A percentile compares a stretch with the other conserved stretches of the same genome.
These are phyloP conservation scores for Amanita polypyramis DNA, from an alignment of 768 basidiomycete species.

Conservation along the genomic window DNA sequence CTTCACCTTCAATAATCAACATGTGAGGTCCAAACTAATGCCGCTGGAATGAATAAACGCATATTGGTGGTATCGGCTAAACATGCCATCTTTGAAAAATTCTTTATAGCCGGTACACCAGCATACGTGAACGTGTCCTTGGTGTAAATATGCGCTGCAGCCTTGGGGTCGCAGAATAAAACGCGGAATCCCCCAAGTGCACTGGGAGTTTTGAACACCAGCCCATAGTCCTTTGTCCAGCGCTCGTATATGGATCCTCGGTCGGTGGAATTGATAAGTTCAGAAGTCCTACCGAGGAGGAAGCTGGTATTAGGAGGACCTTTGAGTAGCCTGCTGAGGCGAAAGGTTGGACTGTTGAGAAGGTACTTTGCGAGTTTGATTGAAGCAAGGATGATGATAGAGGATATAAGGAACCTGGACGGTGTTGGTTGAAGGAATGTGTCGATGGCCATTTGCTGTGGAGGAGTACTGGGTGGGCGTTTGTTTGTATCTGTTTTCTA, in stretches of 20 bases:
- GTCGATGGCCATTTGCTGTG: too few relatives aligned
- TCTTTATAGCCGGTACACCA: constrained; percentile 15
- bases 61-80: neutral
- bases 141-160: constrained; percentile 14
- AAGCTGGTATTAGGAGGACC: constrained; percentile 33
- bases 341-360: constrained; percentile 9
- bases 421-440: too few relatives aligned
- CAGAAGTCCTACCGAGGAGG: constrained; percentile 29
- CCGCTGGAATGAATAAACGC: neutral
- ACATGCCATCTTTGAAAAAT: constrained; percentile 14
- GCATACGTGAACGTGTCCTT: constrained; percentile 19
- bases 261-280: constrained; percentile 19
- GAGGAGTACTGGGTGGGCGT: too few relatives aligned
- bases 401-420: too few relatives aligned
- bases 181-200: constrained; percentile 14
- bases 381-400: constrained; percentile 5
- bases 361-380: constrained; percentile 3
- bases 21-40: constrained; percentile 23
- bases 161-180: constrained; percentile 18
- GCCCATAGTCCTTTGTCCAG: constrained; percentile 18
- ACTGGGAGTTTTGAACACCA: constrained; percentile 13
- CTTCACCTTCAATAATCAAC: constrained; percentile 30
- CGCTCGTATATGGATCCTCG: constrained; percentile 20
- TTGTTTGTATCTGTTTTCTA: too few relatives aligned
- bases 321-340: constrained; percentile 20